These are phyloP conservation scores for Aspergillus puulaauensis DNA, from an alignment of 2,329 filamentous ascomycete genomes.

Conservation along the genomic window DNA sequence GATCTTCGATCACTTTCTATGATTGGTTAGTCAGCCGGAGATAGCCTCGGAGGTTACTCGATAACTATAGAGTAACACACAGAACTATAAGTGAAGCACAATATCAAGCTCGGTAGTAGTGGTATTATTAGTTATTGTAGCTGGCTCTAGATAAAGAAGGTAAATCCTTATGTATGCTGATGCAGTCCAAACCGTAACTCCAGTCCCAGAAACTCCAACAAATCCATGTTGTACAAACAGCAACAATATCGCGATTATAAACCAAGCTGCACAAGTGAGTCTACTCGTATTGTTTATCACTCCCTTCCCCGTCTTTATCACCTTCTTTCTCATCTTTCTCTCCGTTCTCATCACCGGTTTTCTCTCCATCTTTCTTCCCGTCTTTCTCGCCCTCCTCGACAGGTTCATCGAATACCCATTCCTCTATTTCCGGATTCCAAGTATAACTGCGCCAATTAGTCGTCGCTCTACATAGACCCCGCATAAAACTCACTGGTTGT, in stretches of 20 bases:
- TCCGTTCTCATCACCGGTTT: not conserved
- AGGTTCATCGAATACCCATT: conserved; percentile 33
- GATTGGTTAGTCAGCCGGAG: conserved; percentile 34
- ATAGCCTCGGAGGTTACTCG: conserved; percentile 7
- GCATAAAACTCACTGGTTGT: conserved; percentile 34
- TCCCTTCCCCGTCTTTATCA: not conserved
- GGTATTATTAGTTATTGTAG: not conserved
- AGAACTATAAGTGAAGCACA: not conserved
- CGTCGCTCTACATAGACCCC: not conserved
- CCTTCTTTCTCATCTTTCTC: no score
- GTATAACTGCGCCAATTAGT: conserved; percentile 36
- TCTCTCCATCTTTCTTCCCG: conserved; percentile 1
- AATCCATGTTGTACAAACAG: conserved; percentile 1
- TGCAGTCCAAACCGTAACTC: not conserved
- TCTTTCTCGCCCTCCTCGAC: conserved; percentile 6
- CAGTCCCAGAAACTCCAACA: not conserved
- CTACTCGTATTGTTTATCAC: conserved; percentile 19
- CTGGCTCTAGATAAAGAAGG: no score
- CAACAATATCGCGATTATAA: not conserved
- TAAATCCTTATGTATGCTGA: no score
- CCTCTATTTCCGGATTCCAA: conserved; percentile 32
- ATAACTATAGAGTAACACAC: no score
- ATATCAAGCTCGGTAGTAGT: no score
- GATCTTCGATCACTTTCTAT: conserved; percentile 32
- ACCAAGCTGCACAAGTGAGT: not conserved